A percentile compares a stretch with the other conserved stretches of the same genome.
Evolutionary conservation across 208 protist genomes (phyloP).

Genomic region (Leishmania lainsoni): DNA sequence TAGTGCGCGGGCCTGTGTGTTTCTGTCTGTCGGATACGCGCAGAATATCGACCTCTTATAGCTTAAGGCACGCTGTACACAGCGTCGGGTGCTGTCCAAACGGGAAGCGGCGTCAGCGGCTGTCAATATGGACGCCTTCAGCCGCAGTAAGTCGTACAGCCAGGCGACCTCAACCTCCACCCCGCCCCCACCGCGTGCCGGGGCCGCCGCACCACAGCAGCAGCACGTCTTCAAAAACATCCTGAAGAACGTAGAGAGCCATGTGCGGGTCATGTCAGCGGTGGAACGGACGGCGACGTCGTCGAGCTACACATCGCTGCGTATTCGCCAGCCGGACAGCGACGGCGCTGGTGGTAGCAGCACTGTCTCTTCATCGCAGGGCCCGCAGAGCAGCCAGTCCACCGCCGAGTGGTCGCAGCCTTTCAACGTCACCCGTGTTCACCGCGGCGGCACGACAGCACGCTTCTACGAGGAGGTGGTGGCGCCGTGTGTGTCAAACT

Average conservation of each 20-base stretch:
- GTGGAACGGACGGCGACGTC: conserved; percentile 72
- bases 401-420: conserved; percentile 50
- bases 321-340: conserved; percentile 44
- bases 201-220: conserved; percentile 4
- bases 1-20: background rate
- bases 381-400: conserved; percentile 8
- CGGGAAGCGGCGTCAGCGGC: background rate
- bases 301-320: conserved; percentile 71
- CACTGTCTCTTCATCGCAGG: conserved; percentile 10
- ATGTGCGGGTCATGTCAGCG: conserved; percentile 83
- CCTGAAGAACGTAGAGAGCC: conserved; percentile 79
- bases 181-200: conserved; percentile 8
- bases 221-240: conserved; percentile 62
- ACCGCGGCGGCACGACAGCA: conserved; percentile 60
- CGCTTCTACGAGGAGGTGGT: conserved; percentile 84
- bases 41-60: background rate
- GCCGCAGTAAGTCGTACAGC: conserved; percentile 42
- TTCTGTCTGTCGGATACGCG: background rate
- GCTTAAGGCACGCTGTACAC: background rate
- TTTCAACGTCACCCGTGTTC: conserved; percentile 79
- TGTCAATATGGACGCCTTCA: conserved; percentile 26
- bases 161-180: conserved; percentile 22
- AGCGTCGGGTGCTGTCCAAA: background rate
- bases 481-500: conserved; percentile 81
- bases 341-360: conserved; percentile 5